Percentiles rank a stretch among this genome's conserved stretches.
These are phyloP conservation scores for Sordariomycetes sp. DNA, from an alignment of 2,329 filamentous ascomycete genomes.

Conservation along the genomic window DNA sequence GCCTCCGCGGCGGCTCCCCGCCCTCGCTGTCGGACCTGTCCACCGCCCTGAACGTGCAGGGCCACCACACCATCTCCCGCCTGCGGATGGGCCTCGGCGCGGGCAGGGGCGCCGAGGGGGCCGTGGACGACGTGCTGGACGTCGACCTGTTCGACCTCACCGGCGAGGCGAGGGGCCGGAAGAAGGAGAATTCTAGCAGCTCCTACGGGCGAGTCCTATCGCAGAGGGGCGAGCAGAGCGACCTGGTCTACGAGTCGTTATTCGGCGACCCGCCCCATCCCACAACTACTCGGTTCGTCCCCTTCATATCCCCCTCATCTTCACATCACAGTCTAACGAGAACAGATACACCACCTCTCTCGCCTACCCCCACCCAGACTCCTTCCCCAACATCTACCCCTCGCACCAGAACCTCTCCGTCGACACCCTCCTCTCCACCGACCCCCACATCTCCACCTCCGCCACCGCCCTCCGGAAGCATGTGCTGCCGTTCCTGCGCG, in stretches of 20 bases:
- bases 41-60: conserved; percentile 59
- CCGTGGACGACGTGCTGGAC: conserved; percentile 14
- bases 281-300: background rate
- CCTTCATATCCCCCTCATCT: background rate
- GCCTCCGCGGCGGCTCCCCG: conserved; percentile 36
- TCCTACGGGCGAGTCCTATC: background rate
- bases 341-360: conserved; percentile 37
- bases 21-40: conserved; percentile 52
- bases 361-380: conserved; percentile 68
- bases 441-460: conserved; percentile 59
- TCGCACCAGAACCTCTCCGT: conserved; percentile 30
- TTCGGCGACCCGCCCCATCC: background rate
- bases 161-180: background rate
- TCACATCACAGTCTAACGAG: background rate
- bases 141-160: conserved; percentile 8
- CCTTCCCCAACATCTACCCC: conserved; percentile 67
- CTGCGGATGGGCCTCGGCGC: conserved; percentile 53
- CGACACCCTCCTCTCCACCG: conserved; percentile 57
- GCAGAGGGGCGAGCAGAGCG: conserved; percentile 2
- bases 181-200: background rate
- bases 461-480: conserved; percentile 57
- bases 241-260: background rate
- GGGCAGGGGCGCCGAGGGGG: conserved; percentile 7
- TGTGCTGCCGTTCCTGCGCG: conserved; percentile 48
- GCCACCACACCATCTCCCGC: conserved; percentile 70